Evolutionary conservation across 345 rosid species (phyloP), one percentile per base, ranked within the genome.

Genomic region (Capsella bursapastoris): DNA sequence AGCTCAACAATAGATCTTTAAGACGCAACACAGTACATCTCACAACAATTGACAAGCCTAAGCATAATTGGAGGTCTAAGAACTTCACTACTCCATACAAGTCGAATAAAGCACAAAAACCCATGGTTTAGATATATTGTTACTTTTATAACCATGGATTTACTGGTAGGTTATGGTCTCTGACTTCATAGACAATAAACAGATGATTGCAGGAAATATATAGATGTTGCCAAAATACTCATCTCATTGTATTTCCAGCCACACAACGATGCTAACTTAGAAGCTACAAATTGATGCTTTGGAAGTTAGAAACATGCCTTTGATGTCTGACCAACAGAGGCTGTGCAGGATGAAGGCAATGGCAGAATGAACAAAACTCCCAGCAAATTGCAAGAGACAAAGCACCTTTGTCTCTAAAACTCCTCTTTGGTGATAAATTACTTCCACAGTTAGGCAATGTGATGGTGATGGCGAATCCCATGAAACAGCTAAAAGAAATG

Each of bases 381-480:
- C 48, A 78, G 71, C 83, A 78, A 57, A 81, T 79, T 43, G 78
- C 66, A 81, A 56, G 34, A 64, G 78, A 67, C 71, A 69, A 32
- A 60, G 41, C 69, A 53, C 50, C 48, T 74, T 78, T 79, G 51
- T 82, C 68, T 77, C 76, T 67, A 5, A 35, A 62, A 82, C 62
- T 74, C 72, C 43, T 79, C 67, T 63, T 78, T 25, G 52, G 58
- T 16, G 66, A 62, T 59, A 78, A 51, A 45, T 71, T 60, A 18
- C 57, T 73, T 34, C 78, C 74, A 75, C 71, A 59, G 29, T 49
- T 78, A 12, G 83, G 82, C 14, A 67, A 55, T 57, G 76, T 47
- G 69, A 64, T 63, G 10, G 79, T 35, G 50, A 81, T 70, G 41
- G 84, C 83, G 83, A 86, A 82, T 65, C 52, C 81, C 82, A 59